These are phyloP conservation scores for Epichloe baconii DNA, from an alignment of 2,329 filamentous ascomycete genomes.

Conservation along the genomic window DNA sequence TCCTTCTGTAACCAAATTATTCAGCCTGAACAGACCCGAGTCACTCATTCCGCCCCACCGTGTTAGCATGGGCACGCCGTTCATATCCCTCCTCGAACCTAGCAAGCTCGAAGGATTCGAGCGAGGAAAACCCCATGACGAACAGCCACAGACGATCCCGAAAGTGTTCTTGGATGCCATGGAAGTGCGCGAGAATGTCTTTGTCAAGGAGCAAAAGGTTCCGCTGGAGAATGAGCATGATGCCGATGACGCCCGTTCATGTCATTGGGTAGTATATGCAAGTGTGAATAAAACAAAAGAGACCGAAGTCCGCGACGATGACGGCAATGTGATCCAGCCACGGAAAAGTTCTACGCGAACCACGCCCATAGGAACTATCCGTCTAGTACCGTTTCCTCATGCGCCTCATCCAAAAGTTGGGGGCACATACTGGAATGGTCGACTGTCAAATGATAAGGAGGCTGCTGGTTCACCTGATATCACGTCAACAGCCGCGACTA, in stretches of 20 bases:
- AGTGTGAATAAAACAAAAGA: constrained; percentile 38
- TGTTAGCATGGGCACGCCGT: constrained; percentile 33
- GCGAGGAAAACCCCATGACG: constrained; percentile 21
- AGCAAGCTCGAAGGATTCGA: constrained; percentile 36
- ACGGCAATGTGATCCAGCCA: constrained; percentile 27
- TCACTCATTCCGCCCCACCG: neutral
- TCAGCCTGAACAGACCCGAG: neutral
- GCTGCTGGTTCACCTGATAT: neutral
- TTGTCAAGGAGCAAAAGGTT: constrained; percentile 45
- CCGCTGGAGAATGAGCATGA: constrained; percentile 63
- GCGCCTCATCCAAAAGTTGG: constrained; percentile 44
- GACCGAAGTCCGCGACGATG: constrained; percentile 29
- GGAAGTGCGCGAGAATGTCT: constrained; percentile 47
- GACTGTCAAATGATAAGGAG: constrained; percentile 18
- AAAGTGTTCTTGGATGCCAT: constrained; percentile 49
- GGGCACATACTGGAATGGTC: constrained; percentile 33
- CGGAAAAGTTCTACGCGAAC: constrained; percentile 30
- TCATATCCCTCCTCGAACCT: constrained; percentile 35
- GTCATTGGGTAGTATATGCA: constrained; percentile 81
- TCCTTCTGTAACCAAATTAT: neutral
- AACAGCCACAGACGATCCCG: constrained; percentile 36
- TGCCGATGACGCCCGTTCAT: constrained; percentile 62
- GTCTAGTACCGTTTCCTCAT: constrained; percentile 73
- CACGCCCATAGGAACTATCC: constrained; percentile 57
- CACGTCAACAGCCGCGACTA: constrained; percentile 8